phyloP scores from a whole-genome alignment of 2,329 filamentous ascomycete genomes.

The Colletotrichum echinochloae region DNA sequence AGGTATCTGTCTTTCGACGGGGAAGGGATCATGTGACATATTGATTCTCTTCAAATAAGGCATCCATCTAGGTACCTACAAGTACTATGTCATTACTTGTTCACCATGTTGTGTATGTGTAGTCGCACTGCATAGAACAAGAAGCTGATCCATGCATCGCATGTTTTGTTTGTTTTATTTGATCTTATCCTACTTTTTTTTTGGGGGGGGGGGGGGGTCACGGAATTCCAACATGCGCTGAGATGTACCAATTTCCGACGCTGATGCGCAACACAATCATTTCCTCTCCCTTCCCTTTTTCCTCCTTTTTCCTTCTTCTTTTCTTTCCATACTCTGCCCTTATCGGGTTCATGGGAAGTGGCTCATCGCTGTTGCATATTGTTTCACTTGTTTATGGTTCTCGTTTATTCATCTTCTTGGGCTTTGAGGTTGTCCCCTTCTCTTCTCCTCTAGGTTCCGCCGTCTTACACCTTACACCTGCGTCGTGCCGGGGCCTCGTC shows the following conservation, averaged over 20 bases:
- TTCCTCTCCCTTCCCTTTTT: too few species aligned
- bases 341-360: background rate
- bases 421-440: background rate
- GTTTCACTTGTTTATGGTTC: constrained; percentile 9
- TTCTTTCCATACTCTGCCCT: too few species aligned
- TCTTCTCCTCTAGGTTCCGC: too few species aligned
- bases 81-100: too few species aligned
- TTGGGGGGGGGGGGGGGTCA: background rate
- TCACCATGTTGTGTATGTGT: too few species aligned
- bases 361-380: background rate
- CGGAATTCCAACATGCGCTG: background rate
- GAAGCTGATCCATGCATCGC: background rate
- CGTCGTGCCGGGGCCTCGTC: constrained; percentile 12
- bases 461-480: background rate
- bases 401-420: background rate
- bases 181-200: background rate
- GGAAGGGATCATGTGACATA: background rate
- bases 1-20: background rate
- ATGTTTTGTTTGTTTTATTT: background rate
- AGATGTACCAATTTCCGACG: constrained; percentile 17
- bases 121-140: background rate
- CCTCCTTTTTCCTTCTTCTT: too few species aligned
- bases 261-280: constrained; percentile 11
- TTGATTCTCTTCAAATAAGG: background rate
- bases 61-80: background rate